Conservation (phyloP, 495 filamentous ascomycete species). For the Daldinia decipiens region DNA sequence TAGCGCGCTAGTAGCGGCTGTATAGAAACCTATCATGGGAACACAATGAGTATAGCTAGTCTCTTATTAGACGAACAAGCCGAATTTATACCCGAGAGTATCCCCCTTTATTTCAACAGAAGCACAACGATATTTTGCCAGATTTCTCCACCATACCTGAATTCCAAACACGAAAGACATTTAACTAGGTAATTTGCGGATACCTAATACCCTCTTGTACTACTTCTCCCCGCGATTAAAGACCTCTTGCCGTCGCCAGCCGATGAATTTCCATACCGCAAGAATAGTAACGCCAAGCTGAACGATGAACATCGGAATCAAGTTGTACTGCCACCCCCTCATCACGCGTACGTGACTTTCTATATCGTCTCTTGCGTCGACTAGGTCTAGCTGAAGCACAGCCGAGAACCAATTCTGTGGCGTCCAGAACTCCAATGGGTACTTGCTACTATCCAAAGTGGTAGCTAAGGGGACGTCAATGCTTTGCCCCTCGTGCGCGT, state of each 20-base stretch:
- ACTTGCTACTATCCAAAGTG: slow-evolving; percentile 50
- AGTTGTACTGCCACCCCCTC: slow-evolving; percentile 65
- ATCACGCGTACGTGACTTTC: slow-evolving; percentile 55
- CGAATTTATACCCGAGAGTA: neutral
- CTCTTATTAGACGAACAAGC: neutral
- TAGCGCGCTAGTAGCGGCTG: neutral
- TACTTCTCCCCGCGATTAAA: slow-evolving; percentile 16
- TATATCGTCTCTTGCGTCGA: slow-evolving; percentile 50
- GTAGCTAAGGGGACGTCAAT: slow-evolving; percentile 53
- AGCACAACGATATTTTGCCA: neutral
- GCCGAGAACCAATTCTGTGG: slow-evolving; percentile 66
- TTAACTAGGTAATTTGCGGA: neutral
- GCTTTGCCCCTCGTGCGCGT: slow-evolving; percentile 52
- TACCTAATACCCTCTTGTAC: neutral
- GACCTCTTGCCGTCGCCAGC: slow-evolving; percentile 34
- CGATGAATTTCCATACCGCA: slow-evolving; percentile 34
- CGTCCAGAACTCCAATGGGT: slow-evolving; percentile 61
- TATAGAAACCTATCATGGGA: neutral
- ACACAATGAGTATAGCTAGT: neutral
- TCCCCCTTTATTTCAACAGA: neutral
- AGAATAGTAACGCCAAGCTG: slow-evolving; percentile 49
- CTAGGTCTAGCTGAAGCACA: slow-evolving; percentile 59
- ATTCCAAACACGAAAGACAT: neutral
- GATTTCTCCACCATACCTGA: neutral
- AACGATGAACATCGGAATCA: slow-evolving; percentile 62